Conservation (phyloP, 768 basidiomycete genomes). For the Mycena vitilis region DNA sequence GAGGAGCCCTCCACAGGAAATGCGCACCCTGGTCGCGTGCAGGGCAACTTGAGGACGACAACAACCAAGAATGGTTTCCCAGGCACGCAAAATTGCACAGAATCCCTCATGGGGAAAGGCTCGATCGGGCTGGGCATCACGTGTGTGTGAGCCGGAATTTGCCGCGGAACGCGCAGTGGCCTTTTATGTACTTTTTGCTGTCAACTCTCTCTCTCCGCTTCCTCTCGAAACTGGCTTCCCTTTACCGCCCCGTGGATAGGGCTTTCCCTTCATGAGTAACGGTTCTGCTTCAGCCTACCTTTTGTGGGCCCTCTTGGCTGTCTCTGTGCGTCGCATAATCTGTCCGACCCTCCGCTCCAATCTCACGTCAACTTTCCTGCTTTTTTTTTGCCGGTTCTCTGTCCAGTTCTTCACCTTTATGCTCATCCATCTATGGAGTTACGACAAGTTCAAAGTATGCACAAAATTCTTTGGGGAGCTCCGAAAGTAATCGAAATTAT, state of each 20-base stretch:
- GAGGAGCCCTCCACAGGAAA: too few relatives aligned
- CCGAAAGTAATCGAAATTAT: neutral
- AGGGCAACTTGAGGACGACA: too few relatives aligned
- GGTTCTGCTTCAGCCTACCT: conserved; percentile 82
- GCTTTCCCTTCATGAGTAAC: conserved; percentile 65
- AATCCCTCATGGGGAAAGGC: too few relatives aligned
- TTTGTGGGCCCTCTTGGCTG: conserved; percentile 79
- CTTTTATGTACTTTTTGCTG: conserved; percentile 23
- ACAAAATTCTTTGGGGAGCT: neutral
- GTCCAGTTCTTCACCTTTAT: conserved; percentile 76
- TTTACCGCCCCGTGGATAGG: conserved; percentile 35
- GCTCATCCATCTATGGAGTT: conserved; percentile 81
- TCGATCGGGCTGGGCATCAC: neutral
- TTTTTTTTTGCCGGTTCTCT: conserved; percentile 3
- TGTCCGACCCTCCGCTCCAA: conserved; percentile 45
- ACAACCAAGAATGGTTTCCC: too few relatives aligned
- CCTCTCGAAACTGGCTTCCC: conserved; percentile 45
- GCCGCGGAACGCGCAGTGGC: neutral
- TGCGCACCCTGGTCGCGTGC: too few relatives aligned
- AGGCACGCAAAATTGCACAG: too few relatives aligned
- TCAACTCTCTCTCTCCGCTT: conserved; percentile 23
- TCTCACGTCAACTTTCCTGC: conserved; percentile 12
- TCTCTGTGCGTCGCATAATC: conserved; percentile 66
- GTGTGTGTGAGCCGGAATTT: neutral
- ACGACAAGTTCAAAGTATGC: conserved; percentile 70